A percentile compares a stretch with the other conserved stretches of the same genome.
phyloP scores from a whole-genome alignment of 2,329 filamentous ascomycete species.

The Penicillium crustosum region DNA sequence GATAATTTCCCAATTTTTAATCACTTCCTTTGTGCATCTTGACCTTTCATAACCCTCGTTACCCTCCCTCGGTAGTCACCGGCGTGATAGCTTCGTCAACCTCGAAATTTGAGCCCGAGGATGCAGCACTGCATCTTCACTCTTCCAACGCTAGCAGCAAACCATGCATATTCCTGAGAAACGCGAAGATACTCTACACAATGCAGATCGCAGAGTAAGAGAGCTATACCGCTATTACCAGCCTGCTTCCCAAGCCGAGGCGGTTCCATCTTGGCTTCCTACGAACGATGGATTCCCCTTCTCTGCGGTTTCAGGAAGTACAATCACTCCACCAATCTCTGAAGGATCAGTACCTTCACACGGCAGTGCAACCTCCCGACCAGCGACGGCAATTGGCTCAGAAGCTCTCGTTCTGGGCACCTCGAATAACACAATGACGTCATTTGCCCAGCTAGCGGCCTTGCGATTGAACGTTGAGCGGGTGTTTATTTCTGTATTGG shows the following conservation, averaged over 20 bases:
- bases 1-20: neutral
- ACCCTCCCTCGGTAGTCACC: neutral
- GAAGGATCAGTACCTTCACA: constrained; percentile 15
- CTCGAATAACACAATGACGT: constrained; percentile 36
- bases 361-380: constrained; percentile 12
- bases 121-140: constrained; percentile 15
- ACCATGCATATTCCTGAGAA: constrained; percentile 16
- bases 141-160: constrained; percentile 6
- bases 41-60: neutral
- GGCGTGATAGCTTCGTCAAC: neutral
- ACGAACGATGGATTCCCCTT: constrained; percentile 13
- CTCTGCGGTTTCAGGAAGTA: constrained; percentile 1
- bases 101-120: constrained; percentile 2
- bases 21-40: neutral
- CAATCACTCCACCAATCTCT: constrained; percentile 10
- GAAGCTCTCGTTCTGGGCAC: constrained; percentile 32
- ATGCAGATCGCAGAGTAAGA: constrained; percentile 35
- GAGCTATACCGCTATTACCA: constrained; percentile 45
- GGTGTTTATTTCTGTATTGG: constrained; percentile 47
- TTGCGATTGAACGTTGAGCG: constrained; percentile 39
- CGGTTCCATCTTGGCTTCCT: constrained; percentile 19
- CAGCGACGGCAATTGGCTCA: constrained; percentile 20
- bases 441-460: constrained; percentile 39
- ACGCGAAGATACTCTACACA: constrained; percentile 22
- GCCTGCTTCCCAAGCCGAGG: constrained; percentile 20